Evolutionary conservation across 2,329 filamentous ascomycete species (phyloP), one percentile per base, ranked within the genome.

Genomic region (Didymella glomerata): DNA sequence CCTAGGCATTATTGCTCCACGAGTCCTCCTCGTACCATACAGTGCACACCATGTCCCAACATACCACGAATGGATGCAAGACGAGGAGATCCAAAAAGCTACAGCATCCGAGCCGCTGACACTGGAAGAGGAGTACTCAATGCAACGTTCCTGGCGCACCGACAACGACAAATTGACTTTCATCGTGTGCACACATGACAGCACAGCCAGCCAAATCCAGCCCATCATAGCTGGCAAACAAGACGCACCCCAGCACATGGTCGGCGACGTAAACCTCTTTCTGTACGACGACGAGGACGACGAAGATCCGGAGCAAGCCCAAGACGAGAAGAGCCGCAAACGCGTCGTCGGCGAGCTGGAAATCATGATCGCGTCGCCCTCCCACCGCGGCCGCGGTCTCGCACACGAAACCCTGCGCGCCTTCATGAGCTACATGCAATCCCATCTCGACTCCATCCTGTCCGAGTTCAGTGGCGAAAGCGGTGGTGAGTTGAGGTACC

Each of bases 31-130:
- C 10, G 92, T 97, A 10, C 93, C 93, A 0, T 97, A 97, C 77
- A 89, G 89, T 63, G 78, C 83, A 36, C 90, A 88, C 72, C 94
- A 97, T 80, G 94, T 98, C 24, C 83, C 84, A 16, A 88, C 84
- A 36, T 97, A 97, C 75, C 92, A 97, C 74, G 80, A 83, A 70
- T 98, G 94, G 94, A 97, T 98, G 93, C 85, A 93, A 81, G 89
- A 95, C 70, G 84, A 89, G 27, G 85, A 87, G 46, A 90, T 97
- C 38, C 93, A 90, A 80, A 83, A 88, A 77, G 89, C 90, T 53
- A 98, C 94, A 0, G 93, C 94, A 1, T 97, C 93, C 0, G 93
- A 97, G 63, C 91, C 89, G 0, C 84, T 98, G 49, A 88, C 85
- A 0, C 81, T 97, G 0, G 82, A 86, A 0, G 90, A 97, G 73